Evolutionary conservation across 202 grass and related monocot species (phyloP).

Genomic region (Carex arenaria): DNA sequence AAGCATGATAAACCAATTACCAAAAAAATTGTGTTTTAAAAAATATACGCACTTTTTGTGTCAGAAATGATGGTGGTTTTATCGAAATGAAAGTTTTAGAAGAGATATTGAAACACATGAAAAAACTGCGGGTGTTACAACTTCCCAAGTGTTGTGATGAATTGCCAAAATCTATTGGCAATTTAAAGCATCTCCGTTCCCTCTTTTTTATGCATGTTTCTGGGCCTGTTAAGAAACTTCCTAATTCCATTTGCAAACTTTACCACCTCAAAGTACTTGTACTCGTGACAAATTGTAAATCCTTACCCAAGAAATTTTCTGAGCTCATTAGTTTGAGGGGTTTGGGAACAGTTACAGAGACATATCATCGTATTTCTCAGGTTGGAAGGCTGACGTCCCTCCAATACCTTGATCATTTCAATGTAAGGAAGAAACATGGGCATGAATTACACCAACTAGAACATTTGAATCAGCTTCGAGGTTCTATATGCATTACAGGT

Average conservation of each 20-base stretch:
- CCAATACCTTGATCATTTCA: background rate
- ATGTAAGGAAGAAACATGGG: background rate
- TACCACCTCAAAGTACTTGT: background rate
- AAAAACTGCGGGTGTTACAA: background rate
- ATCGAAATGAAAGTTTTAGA: background rate
- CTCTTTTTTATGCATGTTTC: too few species aligned
- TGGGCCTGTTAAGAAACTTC: background rate
- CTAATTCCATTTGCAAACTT: background rate
- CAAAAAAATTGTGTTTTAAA: too few species aligned
- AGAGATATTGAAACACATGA: background rate
- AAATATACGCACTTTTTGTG: too few species aligned
- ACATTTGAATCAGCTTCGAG: slow-evolving; percentile 19
- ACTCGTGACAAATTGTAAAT: background rate
- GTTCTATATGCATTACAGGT: background rate
- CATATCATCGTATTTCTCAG: background rate
- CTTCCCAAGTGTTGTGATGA: background rate
- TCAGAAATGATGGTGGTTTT: too few species aligned
- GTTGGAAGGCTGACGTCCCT: background rate
- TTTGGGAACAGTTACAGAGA: accelerated
- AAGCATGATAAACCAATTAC: too few species aligned
- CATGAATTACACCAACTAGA: slow-evolving; percentile 9
- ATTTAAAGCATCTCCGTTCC: background rate
- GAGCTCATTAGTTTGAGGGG: background rate
- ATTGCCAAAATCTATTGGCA: slow-evolving; percentile 13
- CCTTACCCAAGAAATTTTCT: background rate